Evolutionary conservation across 805 yeast species (phyloP).

Genomic region (Kazachstania africana): DNA sequence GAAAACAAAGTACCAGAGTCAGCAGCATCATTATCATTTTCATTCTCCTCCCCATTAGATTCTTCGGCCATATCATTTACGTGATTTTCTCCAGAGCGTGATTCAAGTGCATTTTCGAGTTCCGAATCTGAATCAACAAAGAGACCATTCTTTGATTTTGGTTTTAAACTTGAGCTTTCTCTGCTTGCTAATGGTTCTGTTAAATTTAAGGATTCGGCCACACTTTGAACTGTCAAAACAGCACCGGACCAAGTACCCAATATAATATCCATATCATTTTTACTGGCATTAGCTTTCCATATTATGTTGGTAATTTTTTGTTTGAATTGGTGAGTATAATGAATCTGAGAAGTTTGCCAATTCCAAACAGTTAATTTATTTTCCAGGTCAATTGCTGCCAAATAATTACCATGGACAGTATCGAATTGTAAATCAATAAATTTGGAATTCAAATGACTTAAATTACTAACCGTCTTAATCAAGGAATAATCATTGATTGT

Average conservation of each 20-base stretch:
- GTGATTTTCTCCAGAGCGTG: too few relatives aligned
- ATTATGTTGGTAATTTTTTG: constrained; percentile 23
- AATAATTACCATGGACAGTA: constrained; percentile 39
- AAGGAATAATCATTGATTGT: constrained; percentile 19
- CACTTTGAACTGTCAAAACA: constrained; percentile 22
- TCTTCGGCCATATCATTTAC: constrained; percentile 10
- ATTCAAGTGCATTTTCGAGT: constrained; percentile 9
- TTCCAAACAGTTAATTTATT: constrained; percentile 48
- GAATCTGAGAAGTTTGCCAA: constrained; percentile 26
- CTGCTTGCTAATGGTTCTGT: neutral
- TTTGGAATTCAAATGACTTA: constrained; percentile 10
- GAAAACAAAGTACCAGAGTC: too few relatives aligned
- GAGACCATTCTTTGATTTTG: constrained; percentile 10
- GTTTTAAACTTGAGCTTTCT: constrained; percentile 1
- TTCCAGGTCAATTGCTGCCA: constrained; percentile 50
- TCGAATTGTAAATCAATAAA: constrained; percentile 48
- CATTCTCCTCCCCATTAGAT: constrained; percentile 10
- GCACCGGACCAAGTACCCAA: constrained; percentile 33
- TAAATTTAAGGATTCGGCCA: constrained; percentile 12
- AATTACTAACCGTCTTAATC: constrained; percentile 12
- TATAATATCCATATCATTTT: constrained; percentile 17
- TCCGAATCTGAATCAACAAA: constrained; percentile 26
- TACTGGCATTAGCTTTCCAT: constrained; percentile 24
- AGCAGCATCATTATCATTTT: constrained; percentile 10
- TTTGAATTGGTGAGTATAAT: constrained; percentile 22